Evolutionary conservation across 148 eudicot species (phyloP).

Genomic region (Rhododendron molle): DNA sequence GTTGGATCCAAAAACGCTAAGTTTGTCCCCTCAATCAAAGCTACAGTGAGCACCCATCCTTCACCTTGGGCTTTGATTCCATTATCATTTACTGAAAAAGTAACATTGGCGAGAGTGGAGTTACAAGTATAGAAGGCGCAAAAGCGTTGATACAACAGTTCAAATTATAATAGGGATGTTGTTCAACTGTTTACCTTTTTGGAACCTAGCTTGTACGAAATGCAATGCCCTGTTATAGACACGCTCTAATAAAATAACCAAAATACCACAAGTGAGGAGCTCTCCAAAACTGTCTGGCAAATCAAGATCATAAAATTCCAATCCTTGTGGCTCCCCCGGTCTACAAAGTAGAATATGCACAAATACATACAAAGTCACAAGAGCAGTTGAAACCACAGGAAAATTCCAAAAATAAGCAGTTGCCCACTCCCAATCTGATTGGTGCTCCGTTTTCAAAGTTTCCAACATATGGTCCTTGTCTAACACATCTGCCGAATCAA

Average conservation of each 20-base stretch:
- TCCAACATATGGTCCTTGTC: conserved; percentile 63
- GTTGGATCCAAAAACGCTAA: conserved; percentile 47
- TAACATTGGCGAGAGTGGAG: background rate
- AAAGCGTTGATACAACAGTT: background rate
- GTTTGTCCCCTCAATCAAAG: conserved; percentile 67
- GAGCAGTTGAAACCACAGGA: conserved; percentile 50
- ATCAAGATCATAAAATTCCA: conserved; percentile 68
- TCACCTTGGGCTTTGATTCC: conserved; percentile 89
- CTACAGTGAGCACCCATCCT: conserved; percentile 89
- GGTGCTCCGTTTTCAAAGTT: conserved; percentile 48
- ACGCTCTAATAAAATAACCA: conserved; percentile 54
- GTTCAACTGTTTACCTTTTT: conserved; percentile 44
- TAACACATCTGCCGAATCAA: conserved; percentile 25
- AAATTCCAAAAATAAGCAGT: conserved; percentile 63
- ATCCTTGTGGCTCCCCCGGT: background rate
- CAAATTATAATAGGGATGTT: background rate
- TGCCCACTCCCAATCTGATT: conserved; percentile 68
- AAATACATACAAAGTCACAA: conserved; percentile 43
- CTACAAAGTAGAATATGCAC: conserved; percentile 50
- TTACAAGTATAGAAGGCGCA: background rate
- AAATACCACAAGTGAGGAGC: conserved; percentile 51
- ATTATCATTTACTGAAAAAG: conserved; percentile 69
- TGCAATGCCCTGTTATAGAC: conserved; percentile 63
- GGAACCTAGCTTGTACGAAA: conserved; percentile 72
- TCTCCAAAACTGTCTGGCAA: conserved; percentile 91